A percentile compares a stretch with the other conserved stretches of the same genome.
Evolutionary conservation across 192 early-diverging fungal genomes (phyloP).

Genomic region (Umbelopsis isabellina): DNA sequence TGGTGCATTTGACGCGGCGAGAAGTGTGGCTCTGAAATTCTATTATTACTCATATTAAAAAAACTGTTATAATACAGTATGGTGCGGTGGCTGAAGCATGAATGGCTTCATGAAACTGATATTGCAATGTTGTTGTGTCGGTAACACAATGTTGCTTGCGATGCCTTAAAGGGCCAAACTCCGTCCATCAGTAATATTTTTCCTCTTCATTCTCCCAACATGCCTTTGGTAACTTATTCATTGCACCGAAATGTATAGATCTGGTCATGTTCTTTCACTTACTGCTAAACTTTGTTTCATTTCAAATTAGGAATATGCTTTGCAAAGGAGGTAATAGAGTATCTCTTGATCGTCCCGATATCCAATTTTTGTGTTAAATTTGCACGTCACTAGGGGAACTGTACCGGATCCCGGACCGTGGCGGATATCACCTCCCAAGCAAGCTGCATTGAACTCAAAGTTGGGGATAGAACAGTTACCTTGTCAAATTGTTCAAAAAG

Average conservation of each 20-base stretch:
- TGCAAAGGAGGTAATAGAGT: conserved; percentile 55
- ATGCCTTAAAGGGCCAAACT: background rate
- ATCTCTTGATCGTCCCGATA: too few relatives aligned
- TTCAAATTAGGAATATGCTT: conserved; percentile 51
- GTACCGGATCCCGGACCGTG: conserved; percentile 85
- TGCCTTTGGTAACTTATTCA: conserved; percentile 39
- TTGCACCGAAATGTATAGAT: background rate
- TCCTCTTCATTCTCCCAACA: conserved; percentile 17
- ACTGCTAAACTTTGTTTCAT: too few relatives aligned
- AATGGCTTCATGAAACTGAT: too few relatives aligned
- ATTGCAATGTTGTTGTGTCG: background rate
- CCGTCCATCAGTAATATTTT: conserved; percentile 8
- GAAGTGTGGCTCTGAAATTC: too few relatives aligned
- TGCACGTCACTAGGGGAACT: conserved; percentile 43
- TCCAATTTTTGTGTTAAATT: conserved; percentile 1
- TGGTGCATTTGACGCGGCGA: too few relatives aligned
- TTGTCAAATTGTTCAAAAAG: conserved; percentile 65
- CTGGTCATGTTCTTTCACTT: background rate
- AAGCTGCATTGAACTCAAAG: conserved; percentile 50
- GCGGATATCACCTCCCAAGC: conserved; percentile 74
- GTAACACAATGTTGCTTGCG: conserved; percentile 7
- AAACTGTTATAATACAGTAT: too few relatives aligned
- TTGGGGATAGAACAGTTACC: conserved; percentile 79
- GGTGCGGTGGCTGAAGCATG: too few relatives aligned
- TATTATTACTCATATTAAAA: too few relatives aligned